A percentile compares a stretch with the other conserved stretches of the same genome.
Conservation (phyloP, 208 protist genomes). For the Leishmania braziliensis region DNA sequence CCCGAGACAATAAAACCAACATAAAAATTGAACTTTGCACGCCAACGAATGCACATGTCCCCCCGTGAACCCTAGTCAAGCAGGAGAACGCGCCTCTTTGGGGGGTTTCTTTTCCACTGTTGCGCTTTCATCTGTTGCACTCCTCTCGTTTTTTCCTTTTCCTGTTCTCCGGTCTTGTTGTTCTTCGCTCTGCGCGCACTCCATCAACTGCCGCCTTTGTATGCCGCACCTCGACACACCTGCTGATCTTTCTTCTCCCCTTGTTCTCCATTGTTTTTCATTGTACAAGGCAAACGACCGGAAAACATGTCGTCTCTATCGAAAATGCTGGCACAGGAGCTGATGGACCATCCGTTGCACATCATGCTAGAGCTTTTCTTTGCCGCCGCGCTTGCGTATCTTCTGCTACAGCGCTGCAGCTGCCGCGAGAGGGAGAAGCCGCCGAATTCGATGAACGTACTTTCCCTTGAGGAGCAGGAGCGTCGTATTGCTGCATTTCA, state of each 20-base stretch:
- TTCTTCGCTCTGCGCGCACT: not conserved
- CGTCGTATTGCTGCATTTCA: slow-evolving; percentile 67
- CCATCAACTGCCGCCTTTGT: not conserved
- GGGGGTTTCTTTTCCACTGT: not conserved
- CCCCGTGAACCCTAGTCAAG: not conserved
- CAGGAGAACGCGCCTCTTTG: not conserved
- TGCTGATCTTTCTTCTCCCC: too few species aligned
- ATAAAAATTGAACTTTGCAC: not conserved
- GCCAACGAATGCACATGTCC: not conserved
- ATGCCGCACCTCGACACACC: not conserved
- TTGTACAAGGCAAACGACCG: not conserved
- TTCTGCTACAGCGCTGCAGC: slow-evolving; percentile 36
- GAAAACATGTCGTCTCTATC: slow-evolving; percentile 18
- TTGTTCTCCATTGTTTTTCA: not conserved
- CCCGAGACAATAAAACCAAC: not conserved
- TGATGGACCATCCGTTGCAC: slow-evolving; percentile 66
- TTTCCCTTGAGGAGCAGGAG: slow-evolving; percentile 82
- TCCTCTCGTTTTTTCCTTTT: not conserved
- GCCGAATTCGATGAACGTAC: slow-evolving; percentile 39
- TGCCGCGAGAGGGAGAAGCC: slow-evolving; percentile 18
- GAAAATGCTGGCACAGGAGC: slow-evolving; percentile 31
- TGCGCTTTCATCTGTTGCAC: not conserved
- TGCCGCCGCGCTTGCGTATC: slow-evolving; percentile 44
- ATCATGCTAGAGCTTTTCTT: slow-evolving; percentile 72
- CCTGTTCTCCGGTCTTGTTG: not conserved